Conservation (phyloP, 306 rosid species). For the Amphicarpaea edgeworthii region DNA sequence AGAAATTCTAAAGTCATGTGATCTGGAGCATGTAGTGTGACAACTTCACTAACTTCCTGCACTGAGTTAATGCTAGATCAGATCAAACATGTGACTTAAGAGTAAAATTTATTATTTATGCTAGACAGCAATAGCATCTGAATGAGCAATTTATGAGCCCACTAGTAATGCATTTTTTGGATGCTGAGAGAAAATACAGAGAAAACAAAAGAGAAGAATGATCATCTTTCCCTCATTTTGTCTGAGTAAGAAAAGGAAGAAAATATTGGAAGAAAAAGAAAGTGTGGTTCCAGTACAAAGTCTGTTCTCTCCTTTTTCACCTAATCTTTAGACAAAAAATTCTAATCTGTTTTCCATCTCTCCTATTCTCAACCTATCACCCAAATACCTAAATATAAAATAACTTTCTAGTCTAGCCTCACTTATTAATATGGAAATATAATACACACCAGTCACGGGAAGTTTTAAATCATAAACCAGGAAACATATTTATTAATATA, state of each 20-base stretch:
- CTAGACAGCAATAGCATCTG: conserved; percentile 5
- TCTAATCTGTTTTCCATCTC: conserved; percentile 16
- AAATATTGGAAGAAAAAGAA: background rate
- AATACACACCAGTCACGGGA: conserved; percentile 5
- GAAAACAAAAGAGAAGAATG: conserved; percentile 6
- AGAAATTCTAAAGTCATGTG: conserved; percentile 70
- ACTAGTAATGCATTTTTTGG: background rate
- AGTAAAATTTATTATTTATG: conserved; percentile 2
- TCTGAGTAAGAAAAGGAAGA: background rate
- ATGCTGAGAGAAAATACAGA: conserved; percentile 19
- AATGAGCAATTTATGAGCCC: conserved; percentile 21
- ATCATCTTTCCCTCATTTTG: background rate
- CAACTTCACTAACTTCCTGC: conserved; percentile 64
- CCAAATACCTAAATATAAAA: background rate
- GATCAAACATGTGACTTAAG: conserved; percentile 35
- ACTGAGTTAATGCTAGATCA: conserved; percentile 44
- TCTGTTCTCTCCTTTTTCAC: conserved; percentile 20
- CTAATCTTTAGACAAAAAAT: conserved; percentile 1
- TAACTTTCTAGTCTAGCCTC: conserved; percentile 14
- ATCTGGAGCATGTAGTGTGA: conserved; percentile 44
- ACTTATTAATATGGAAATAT: conserved; percentile 31
- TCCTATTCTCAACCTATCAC: conserved; percentile 7
- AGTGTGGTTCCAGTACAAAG: background rate
- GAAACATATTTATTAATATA: conserved; percentile 4
- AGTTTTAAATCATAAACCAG: conserved; percentile 21